These are phyloP conservation scores for Limonomyces culmigenus DNA, from an alignment of 1,284 basidiomycete genomes.

Conservation along the genomic window DNA sequence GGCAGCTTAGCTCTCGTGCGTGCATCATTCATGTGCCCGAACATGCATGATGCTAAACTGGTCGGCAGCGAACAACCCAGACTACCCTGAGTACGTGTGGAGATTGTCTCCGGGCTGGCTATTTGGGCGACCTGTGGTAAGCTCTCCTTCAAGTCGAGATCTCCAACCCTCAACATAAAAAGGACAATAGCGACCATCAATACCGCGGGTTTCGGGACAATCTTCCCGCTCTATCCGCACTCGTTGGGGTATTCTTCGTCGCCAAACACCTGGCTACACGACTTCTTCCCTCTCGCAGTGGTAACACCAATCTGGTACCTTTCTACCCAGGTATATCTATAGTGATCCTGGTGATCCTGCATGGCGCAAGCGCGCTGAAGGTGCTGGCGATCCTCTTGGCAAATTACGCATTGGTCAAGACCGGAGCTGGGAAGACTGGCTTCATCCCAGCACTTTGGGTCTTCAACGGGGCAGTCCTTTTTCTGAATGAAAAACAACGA, in stretches of 20 bases:
- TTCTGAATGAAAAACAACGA: conserved; percentile 61
- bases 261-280: conserved; percentile 21
- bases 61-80: conserved; percentile 48
- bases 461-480: conserved; percentile 64
- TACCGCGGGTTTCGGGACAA: conserved; percentile 74
- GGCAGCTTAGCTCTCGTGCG: conserved; percentile 63
- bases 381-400: conserved; percentile 50
- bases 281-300: conserved; percentile 9
- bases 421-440: conserved; percentile 22
- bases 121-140: conserved; percentile 45
- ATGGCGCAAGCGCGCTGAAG: conserved; percentile 77
- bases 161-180: conserved; percentile 6
- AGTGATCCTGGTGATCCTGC: conserved; percentile 71
- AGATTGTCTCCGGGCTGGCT: conserved; percentile 57
- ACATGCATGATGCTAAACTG: background rate
- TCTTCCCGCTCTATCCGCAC: conserved; percentile 37
- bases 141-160: conserved; percentile 12
- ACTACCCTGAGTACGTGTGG: conserved; percentile 46
- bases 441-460: conserved; percentile 53
- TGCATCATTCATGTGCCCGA: conserved; percentile 7
- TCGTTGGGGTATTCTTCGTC: conserved; percentile 25
- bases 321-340: conserved; percentile 39
- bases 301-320: conserved; percentile 15
- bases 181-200: conserved; percentile 82
- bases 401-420: conserved; percentile 59